Base-by-base conservation (phyloP, 192 early-diverging fungal species). In the Rhizophagus sp. region DNA sequence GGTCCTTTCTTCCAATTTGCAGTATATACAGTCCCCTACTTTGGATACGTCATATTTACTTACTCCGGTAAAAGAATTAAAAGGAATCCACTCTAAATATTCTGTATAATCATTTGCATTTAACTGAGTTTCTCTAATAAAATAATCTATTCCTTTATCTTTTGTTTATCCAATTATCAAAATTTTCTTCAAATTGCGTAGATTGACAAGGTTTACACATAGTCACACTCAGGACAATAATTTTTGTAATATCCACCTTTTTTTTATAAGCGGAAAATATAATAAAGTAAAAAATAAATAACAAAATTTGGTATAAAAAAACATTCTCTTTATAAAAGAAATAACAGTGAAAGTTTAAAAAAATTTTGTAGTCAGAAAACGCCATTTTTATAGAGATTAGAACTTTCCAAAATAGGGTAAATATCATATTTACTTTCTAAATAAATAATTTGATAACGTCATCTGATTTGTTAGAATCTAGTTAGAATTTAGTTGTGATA, bases 31-130 rank as follows among this genome's bases (percentile, higher is more conserved):
- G 17, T 61, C 3, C 52, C 27, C 68, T 3, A 34, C 27, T 62
- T 47, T 61, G 2, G 34, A 9, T 52, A 36, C 6, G 7, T 61
- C 57, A 36, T 49, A 70, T 19, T 79, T 71, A 36, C 11, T 30
- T 15, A 79, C 50, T 34, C 25, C 44, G 27, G 63, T 79, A 61
- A 79, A 70, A 12, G 13, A 15, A 15, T 61, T 19, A 13, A 71
- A 79, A 17, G 65, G 50, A n/a, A 79, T 79, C 63, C 50, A 79
- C 13, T 79, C 78, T 39, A 79, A 41, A 71, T 70, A 79, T 61
- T 79, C 65, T 15, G 33, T 67, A 52, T 36, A 57, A 33, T 79
- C 68, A 12, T 63, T 27, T 1, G 78, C 78, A 22, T 71, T 61
- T 47, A 70, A 25, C 62, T 79, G 78, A 5, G 78, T 79, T 62